These are phyloP conservation scores for Suillus brevipes DNA, from an alignment of 768 basidiomycete genomes.

Conservation along the genomic window DNA sequence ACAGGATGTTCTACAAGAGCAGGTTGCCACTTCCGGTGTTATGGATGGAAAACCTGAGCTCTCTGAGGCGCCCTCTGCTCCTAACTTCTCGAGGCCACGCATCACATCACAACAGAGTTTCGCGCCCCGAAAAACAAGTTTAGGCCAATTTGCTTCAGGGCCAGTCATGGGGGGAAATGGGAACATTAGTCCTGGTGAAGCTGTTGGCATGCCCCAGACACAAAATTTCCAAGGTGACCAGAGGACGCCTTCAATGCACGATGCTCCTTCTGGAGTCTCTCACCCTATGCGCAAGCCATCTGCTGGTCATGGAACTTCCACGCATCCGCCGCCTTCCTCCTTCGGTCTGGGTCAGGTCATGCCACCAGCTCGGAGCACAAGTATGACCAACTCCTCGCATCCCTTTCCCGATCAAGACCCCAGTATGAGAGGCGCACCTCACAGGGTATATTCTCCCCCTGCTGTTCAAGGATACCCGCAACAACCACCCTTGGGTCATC, in stretches of 20 bases:
- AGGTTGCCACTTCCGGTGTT: background rate
- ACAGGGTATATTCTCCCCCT: slow-evolving; percentile 19
- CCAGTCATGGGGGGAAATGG: slow-evolving; percentile 11
- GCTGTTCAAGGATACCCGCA: slow-evolving; percentile 14
- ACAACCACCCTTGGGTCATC: slow-evolving; percentile 19
- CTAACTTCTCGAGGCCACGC: slow-evolving; percentile 9
- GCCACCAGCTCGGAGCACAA: slow-evolving; percentile 41
- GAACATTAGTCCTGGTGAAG: slow-evolving; percentile 7
- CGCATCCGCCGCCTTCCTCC: slow-evolving; percentile 31
- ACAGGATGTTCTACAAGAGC: slow-evolving; percentile 1
- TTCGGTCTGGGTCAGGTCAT: slow-evolving; percentile 38
- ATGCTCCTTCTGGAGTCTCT: slow-evolving; percentile 15
- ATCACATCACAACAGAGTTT: slow-evolving; percentile 7
- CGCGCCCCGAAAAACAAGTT: slow-evolving; percentile 9
- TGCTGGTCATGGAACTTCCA: slow-evolving; percentile 11
- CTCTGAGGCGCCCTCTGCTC: slow-evolving; percentile 1
- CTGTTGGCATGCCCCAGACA: slow-evolving; percentile 9
- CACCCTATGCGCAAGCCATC: slow-evolving; percentile 29
- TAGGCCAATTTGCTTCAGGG: slow-evolving; percentile 4
- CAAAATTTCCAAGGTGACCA: slow-evolving; percentile 10
- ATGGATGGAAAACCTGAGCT: background rate
- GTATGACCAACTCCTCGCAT: slow-evolving; percentile 30
- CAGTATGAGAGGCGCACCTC: slow-evolving; percentile 18
- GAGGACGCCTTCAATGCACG: slow-evolving; percentile 23
- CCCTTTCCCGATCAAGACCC: slow-evolving; percentile 25